These are phyloP conservation scores for Powellomyces hirtus DNA, from an alignment of 192 early-diverging fungal species.

Conservation along the genomic window DNA sequence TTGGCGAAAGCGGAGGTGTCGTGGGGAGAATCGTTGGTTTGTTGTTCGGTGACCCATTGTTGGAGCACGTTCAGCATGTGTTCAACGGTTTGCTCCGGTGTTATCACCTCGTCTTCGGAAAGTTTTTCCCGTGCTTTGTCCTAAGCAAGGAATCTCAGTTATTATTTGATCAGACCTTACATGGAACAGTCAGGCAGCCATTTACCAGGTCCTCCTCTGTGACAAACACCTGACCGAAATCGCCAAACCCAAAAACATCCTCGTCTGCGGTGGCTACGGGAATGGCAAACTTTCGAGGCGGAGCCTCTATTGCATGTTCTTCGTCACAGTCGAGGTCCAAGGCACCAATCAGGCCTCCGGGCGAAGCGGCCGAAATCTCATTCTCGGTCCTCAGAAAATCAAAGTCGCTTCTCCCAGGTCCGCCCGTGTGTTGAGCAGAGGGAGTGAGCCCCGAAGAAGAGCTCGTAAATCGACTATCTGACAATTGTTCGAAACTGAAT, in stretches of 20 bases:
- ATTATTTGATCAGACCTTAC: not conserved
- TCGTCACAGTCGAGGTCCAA: too few species aligned
- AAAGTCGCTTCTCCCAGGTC: too few species aligned
- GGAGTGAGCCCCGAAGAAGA: too few species aligned
- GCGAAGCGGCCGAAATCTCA: too few species aligned
- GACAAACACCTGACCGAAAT: slow-evolving; percentile 21
- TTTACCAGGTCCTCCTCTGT: slow-evolving; percentile 28
- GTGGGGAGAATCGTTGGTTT: not conserved
- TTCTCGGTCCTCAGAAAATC: too few species aligned
- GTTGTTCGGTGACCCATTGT: not conserved
- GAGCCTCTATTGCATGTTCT: too few species aligned
- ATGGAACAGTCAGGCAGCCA: not conserved
- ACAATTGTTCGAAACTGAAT: too few species aligned
- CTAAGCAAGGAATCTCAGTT: not conserved
- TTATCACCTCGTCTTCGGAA: slow-evolving; percentile 17
- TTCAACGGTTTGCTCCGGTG: slow-evolving; percentile 14
- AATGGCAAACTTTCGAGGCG: not conserved
- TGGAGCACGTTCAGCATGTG: slow-evolving; percentile 1
- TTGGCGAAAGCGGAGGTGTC: not conserved
- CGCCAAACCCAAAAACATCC: slow-evolving; percentile 23
- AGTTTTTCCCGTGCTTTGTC: slow-evolving; percentile 26
- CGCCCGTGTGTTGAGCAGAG: too few species aligned
- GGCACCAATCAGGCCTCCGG: too few species aligned
- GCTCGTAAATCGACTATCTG: too few species aligned
- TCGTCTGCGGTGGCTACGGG: not conserved